Evolutionary conservation across 2,329 filamentous ascomycete genomes (phyloP), one percentile per base, ranked within the genome.

Genomic region (Neofusicoccum kwambonambiense): DNA sequence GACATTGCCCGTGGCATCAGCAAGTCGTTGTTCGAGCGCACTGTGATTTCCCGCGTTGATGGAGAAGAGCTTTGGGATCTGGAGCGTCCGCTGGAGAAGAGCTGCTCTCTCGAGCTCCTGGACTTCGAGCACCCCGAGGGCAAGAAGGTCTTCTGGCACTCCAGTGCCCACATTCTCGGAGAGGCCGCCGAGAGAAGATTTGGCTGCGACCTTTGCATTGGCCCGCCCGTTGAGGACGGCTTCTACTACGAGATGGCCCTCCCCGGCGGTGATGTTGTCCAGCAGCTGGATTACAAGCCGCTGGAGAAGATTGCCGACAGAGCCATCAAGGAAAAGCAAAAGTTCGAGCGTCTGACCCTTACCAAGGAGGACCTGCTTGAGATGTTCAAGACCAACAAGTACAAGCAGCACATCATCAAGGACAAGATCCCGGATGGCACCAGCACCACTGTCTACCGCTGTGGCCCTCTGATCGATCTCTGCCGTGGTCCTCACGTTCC

Each of bases 211-310:
- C 86, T 97, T 51, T 97, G 93, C 78, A 96, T 97, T 76, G 95
- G 95, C 27, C 95, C 95, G 39, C 95, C 92, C 9, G 93, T 94
- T 50, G 88, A 93, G 62, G 90, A 93, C 77, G 94, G 93, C 44
- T 97, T 97, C 84, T 97, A 97, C 84, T 98, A 97, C 79, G 92
- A 98, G 80, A 97, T 98, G 93, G 90, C 90, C 37, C 83, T 92
- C 50, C 87, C 90, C 52, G 89, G 90, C 44, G 88, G 89, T 74
- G 88, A 83, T 61, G 83, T 84, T 27, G 91, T 97, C 45, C 87
- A 89, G 65, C 84, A 90, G 70, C 79, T 84, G 64, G 95, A 98
- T 79, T 93, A 92, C 86, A 90, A 93, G 77, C 88, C 90, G 1
- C 83, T 98, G 19, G 93, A 97, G 80, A 88, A 84, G 66, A 88